Percentiles rank a stretch among this genome's conserved stretches.
Conservation (phyloP, 23 red algal species). For the Gracilaria gracilis region DNA sequence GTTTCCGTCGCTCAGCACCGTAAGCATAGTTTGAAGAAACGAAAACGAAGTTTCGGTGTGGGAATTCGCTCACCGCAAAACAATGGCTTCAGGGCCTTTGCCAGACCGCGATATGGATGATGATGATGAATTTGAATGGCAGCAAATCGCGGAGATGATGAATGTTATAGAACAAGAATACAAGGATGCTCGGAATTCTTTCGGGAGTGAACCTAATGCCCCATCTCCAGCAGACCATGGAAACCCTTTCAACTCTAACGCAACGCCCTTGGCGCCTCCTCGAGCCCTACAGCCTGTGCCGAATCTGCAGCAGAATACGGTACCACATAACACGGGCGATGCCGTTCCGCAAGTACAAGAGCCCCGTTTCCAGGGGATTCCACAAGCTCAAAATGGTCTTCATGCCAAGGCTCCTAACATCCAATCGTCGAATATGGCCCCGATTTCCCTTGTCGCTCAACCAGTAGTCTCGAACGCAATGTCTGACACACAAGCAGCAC, state of each 20-base stretch:
- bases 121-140: slow-evolving; percentile 28
- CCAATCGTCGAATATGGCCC: not conserved
- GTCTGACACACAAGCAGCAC: not conserved
- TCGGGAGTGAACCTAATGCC: not conserved
- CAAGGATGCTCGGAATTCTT: slow-evolving; percentile 19
- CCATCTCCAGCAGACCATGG: not conserved
- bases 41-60: not conserved
- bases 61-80: not conserved
- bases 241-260: not conserved
- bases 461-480: not conserved
- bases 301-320: not conserved
- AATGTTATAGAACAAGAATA: slow-evolving; percentile 29
- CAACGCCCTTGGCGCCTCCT: not conserved
- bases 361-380: not conserved
- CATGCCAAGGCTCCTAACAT: not conserved
- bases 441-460: not conserved
- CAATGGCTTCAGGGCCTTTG: slow-evolving; percentile 4
- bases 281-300: not conserved
- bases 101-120: slow-evolving; percentile 33
- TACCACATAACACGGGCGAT: not conserved
- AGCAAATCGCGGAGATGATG: slow-evolving; percentile 5
- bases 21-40: not conserved
- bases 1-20: not conserved
- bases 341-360: not conserved
- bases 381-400: not conserved